Base-by-base conservation (phyloP, 2,329 filamentous ascomycete species). In the Sporothrix pallida region DNA sequence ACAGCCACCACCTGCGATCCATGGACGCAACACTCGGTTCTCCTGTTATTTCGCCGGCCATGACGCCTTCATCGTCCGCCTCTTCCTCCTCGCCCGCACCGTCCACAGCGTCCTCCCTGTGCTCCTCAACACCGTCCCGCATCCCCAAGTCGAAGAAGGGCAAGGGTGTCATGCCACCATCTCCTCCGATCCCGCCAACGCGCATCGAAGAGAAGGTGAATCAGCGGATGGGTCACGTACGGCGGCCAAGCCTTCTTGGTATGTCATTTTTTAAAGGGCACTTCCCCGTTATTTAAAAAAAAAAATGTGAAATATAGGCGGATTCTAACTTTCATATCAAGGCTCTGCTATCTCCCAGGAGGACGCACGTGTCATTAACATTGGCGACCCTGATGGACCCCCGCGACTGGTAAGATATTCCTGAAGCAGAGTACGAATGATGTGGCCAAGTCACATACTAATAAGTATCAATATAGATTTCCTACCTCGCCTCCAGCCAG, bases 361-460 rank as follows among this genome's bases (percentile, higher is more conserved):
- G 78, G 91, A 94, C 82, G 91, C 91, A 79, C 94, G 91, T n/a
- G 91, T 94, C 65, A 90, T 95, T 81, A 93, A 94, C 80, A 89
- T 95, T 77, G 92, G 91, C 58, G 88, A 92, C 76, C 89, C 90
- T 31, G 91, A 94, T 76, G 91, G 90, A n/a, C 88, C 89, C 76
- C 90, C 91, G 76, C 87, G 91, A 72, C 84, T 95, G 83, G 91
- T 94, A 83, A 81, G 90, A 79, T 58, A 20, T 9, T 26, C 8
- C 3, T 23, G 44, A 50, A 17, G 10, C 6, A 50, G 46, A 31
- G 0, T 8, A n/a, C 12, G 1, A 20, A 31, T 63, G 54, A 3
- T 37, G 42, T 3, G 20, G 50, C n/a, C 50, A 12, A 8, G 5
- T 31, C 52, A 44, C 79, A 81, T 71, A 79, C 75, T 44, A 37